phyloP scores from a whole-genome alignment of 139 green algal species.

The Chlamydomonas sp. region DNA sequence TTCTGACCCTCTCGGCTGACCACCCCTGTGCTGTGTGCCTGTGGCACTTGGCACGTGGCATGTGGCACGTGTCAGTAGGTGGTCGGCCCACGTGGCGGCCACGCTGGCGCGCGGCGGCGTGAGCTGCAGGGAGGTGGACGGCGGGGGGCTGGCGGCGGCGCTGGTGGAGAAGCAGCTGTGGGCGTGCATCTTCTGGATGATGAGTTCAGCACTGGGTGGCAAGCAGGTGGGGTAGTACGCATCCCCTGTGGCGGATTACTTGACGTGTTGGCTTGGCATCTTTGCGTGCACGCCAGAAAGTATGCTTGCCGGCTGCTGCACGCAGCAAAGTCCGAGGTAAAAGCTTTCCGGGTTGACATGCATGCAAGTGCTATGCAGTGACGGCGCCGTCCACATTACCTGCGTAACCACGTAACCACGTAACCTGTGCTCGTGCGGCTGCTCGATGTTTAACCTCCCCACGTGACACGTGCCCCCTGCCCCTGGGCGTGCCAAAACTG shows the following conservation, averaged over 20 bases:
- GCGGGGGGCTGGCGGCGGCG: background rate
- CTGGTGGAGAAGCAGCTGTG: constrained; percentile 60
- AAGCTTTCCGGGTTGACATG: background rate
- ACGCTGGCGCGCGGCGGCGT: constrained; percentile 38
- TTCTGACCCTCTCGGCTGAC: too few species aligned
- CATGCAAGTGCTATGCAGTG: background rate
- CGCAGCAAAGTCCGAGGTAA: background rate
- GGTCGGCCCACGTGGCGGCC: background rate
- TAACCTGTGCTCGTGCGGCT: background rate
- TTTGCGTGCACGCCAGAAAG: too few species aligned
- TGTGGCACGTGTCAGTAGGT: background rate
- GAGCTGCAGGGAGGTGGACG: constrained; percentile 21
- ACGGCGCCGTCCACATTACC: background rate
- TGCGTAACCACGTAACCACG: background rate
- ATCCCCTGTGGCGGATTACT: background rate
- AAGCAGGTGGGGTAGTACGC: constrained; percentile 12
- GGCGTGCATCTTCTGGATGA: constrained; percentile 61
- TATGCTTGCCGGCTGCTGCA: background rate
- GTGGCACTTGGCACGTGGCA: too few species aligned
- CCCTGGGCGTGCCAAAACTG: background rate
- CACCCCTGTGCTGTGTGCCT: too few species aligned
- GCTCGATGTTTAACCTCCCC: too few species aligned
- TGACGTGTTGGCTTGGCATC: background rate
- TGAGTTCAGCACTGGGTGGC: constrained; percentile 52
- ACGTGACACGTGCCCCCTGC: too few species aligned